Percentiles rank a stretch among this genome's conserved stretches.
Evolutionary conservation across 2,329 filamentous ascomycete species (phyloP).

Genomic region (Calonectria honghensis): DNA sequence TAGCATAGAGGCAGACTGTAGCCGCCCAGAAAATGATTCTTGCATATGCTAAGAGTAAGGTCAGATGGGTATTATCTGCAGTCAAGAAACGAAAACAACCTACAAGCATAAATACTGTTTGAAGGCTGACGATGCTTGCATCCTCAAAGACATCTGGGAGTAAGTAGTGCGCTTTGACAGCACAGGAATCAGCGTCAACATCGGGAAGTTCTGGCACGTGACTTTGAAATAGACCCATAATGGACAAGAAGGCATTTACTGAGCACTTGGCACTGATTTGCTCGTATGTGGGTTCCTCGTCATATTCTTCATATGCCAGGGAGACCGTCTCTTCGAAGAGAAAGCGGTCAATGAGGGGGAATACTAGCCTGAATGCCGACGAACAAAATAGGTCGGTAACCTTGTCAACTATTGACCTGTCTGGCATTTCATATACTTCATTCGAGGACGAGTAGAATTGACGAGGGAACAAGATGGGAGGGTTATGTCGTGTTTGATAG

Average conservation of each 20-base stretch:
- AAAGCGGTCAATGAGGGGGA: slow-evolving; percentile 67
- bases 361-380: slow-evolving; percentile 63
- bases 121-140: slow-evolving; percentile 64
- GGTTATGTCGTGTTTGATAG: slow-evolving; percentile 19
- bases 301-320: slow-evolving; percentile 62
- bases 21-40: slow-evolving; percentile 65
- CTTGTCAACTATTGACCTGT: slow-evolving; percentile 54
- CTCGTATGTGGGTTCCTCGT: slow-evolving; percentile 46
- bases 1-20: slow-evolving; percentile 65
- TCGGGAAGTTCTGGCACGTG: slow-evolving; percentile 38
- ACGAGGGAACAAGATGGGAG: slow-evolving; percentile 23
- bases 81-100: not conserved
- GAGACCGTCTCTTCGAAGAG: slow-evolving; percentile 67
- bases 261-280: slow-evolving; percentile 65
- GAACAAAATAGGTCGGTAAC: slow-evolving; percentile 50
- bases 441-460: slow-evolving; percentile 22
- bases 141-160: slow-evolving; percentile 64
- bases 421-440: slow-evolving; percentile 44
- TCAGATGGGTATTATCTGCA: not conserved
- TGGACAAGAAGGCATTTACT: slow-evolving; percentile 67
- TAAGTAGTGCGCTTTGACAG: slow-evolving; percentile 63
- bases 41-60: slow-evolving; percentile 61
- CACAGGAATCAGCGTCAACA: slow-evolving; percentile 63
- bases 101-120: slow-evolving; percentile 69
- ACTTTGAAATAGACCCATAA: slow-evolving; percentile 53